Percentiles rank a stretch among this genome's conserved stretches.
phyloP scores from a whole-genome alignment of 192 early-diverging fungal species.

The Chytriomyces confervae region DNA sequence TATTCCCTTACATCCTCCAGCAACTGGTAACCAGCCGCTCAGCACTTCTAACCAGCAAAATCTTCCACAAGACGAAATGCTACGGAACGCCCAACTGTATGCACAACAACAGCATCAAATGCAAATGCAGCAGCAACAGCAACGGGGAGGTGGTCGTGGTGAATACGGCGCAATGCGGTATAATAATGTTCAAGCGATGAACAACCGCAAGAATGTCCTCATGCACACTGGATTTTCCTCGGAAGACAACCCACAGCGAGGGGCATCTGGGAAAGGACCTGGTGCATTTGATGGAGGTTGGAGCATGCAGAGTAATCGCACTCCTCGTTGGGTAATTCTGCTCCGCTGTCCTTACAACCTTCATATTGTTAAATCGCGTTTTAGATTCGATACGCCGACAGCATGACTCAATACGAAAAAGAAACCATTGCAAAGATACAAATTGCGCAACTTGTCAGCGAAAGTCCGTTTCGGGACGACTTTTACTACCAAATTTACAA shows the following conservation, averaged over 20 bases:
- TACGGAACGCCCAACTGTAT: constrained; percentile 20
- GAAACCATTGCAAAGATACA: constrained; percentile 94
- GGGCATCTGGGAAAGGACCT: constrained; percentile 32
- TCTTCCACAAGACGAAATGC: constrained; percentile 11
- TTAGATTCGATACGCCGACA: constrained; percentile 79
- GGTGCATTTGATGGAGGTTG: constrained; percentile 35
- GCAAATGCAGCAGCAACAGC: constrained; percentile 36
- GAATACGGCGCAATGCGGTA: constrained; percentile 43
- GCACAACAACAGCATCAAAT: constrained; percentile 33
- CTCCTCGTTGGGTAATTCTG: constrained; percentile 34
- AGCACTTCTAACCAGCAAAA: background rate
- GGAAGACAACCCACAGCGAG: constrained; percentile 28
- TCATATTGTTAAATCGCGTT: background rate
- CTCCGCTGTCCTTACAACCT: background rate
- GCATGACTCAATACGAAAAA: constrained; percentile 95
- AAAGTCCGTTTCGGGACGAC: constrained; percentile 91
- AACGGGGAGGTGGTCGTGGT: constrained; percentile 16
- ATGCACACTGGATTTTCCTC: constrained; percentile 31
- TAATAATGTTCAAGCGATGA: constrained; percentile 18
- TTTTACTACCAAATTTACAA: constrained; percentile 96
- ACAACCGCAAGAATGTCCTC: constrained; percentile 31
- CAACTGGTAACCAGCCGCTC: background rate
- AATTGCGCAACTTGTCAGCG: constrained; percentile 90
- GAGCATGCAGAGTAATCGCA: constrained; percentile 27
- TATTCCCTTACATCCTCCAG: background rate